Evolutionary conservation across 2,329 filamentous ascomycete species (phyloP), one percentile per base, ranked within the genome.

Genomic region (Periglandula ipomoeae): DNA sequence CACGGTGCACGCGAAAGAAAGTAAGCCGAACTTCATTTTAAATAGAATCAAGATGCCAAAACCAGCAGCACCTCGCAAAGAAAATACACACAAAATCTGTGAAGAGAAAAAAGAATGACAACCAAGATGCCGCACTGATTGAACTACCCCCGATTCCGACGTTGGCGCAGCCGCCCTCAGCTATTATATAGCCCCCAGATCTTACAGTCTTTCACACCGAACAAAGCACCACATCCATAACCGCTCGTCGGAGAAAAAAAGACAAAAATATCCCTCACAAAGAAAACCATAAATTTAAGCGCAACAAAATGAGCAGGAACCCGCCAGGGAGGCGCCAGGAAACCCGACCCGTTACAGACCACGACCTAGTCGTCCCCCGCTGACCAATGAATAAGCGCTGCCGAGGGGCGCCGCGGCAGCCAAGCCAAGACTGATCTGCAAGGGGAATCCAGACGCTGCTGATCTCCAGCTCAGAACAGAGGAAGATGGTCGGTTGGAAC

Each of bases 1-100:
- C 20, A 65, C 65, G n/a, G 61, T 52, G 13, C 63, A 58, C 46
- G 67, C 66, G 47, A 76, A 52, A 47, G 61, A 65, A 43, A 70
- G 53, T 10, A 62, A 50, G 46, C 61, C 40, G 46, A 63, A 58
- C 50, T 61, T 67, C 65, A 70, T 75, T 70, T 4, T 38, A 10
- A 1, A 1, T 17, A 13, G 15, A 10, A 11, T 11, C 11, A 15
- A 32, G 6, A 32, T 32, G 30, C 30, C 27, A 5, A 15, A 32
- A 15, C 30, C 30, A 32, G 30, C 30, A 2, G 30, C 30, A 32
- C 11, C 30, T 32, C 15, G 30, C 30, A 32, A 9, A 32, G 4
- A 32, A 32, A 32, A 32, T 32, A 15, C 30, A 32, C 30, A 15
- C n/a, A n/a, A n/a, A n/a, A n/a, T n/a, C n/a, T n/a, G n/a, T n/a